Evolutionary conservation across 2,329 filamentous ascomycete species (phyloP).

Genomic region (Colletotrichum cereale): DNA sequence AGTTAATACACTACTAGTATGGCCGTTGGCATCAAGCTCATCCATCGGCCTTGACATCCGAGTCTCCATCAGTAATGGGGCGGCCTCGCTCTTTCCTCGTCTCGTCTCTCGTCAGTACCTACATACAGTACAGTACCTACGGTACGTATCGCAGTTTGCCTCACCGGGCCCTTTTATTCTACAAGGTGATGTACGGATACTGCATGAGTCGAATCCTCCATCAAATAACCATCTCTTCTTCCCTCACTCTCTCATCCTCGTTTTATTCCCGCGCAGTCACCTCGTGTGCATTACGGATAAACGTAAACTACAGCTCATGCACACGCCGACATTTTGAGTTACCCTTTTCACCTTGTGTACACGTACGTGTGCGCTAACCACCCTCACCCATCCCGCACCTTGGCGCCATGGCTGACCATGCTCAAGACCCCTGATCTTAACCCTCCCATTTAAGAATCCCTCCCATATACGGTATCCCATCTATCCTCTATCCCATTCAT

Average conservation of each 20-base stretch:
- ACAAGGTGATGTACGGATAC: no score
- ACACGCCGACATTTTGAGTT: constrained; percentile 4
- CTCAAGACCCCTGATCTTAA: constrained; percentile 26
- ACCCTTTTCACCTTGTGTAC: no score
- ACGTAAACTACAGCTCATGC: constrained; percentile 8
- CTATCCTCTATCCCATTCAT: not conserved
- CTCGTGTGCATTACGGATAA: constrained; percentile 20
- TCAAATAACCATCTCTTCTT: not conserved
- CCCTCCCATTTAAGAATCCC: not conserved
- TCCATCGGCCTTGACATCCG: not conserved
- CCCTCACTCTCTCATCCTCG: not conserved
- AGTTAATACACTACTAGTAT: not conserved
- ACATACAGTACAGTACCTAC: not conserved
- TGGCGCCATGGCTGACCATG: not conserved
- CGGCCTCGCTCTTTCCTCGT: not conserved
- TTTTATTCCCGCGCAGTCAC: constrained; percentile 9
- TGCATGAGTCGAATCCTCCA: constrained; percentile 22
- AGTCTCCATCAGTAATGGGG: not conserved
- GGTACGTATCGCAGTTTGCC: constrained; percentile 31
- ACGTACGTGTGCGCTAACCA: not conserved
- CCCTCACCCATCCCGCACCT: not conserved
- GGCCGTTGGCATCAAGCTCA: constrained; percentile 14
- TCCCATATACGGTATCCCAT: not conserved
- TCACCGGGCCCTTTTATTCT: constrained; percentile 11
- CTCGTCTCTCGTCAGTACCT: no score